A percentile compares a stretch with the other conserved stretches of the same genome.
Evolutionary conservation across 2,329 filamentous ascomycete species (phyloP).

Genomic region (Cyclaneusma minus): DNA sequence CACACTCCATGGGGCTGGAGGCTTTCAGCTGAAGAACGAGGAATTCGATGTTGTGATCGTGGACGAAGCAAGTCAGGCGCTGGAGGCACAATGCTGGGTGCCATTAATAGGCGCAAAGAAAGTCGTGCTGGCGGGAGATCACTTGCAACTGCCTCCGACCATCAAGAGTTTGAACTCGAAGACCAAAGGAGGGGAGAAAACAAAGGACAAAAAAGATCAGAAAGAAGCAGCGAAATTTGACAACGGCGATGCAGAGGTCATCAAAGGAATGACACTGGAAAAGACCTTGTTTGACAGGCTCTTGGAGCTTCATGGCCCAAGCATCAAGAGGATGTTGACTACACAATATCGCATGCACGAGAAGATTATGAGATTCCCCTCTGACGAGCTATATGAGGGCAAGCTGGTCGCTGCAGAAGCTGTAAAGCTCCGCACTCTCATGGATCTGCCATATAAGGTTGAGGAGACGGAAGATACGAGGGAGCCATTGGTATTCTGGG

Average conservation of each 20-base stretch:
- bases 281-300: slow-evolving; percentile 89
- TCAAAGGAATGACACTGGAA: slow-evolving; percentile 52
- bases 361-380: slow-evolving; percentile 88
- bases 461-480: slow-evolving; percentile 70
- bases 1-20: slow-evolving; percentile 83
- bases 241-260: slow-evolving; percentile 21
- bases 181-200: slow-evolving; percentile 16
- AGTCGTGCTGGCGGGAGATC: slow-evolving; percentile 83
- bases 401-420: slow-evolving; percentile 66
- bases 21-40: slow-evolving; percentile 64
- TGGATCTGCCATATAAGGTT: slow-evolving; percentile 63
- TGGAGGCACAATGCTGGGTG: slow-evolving; percentile 97
- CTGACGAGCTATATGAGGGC: slow-evolving; percentile 70
- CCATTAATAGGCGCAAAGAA: slow-evolving; percentile 68
- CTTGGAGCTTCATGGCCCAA: slow-evolving; percentile 61
- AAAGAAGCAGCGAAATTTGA: slow-evolving; percentile 19
- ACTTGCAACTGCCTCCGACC: slow-evolving; percentile 84
- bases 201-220: slow-evolving; percentile 19
- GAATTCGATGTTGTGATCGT: slow-evolving; percentile 89
- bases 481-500: slow-evolving; percentile 83
- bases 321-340: slow-evolving; percentile 87
- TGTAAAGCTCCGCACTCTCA: slow-evolving; percentile 62
- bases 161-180: slow-evolving; percentile 64
- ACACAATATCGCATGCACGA: slow-evolving; percentile 98
- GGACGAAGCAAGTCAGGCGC: slow-evolving; percentile 87